These are phyloP conservation scores for Penicillium fuscoglaucum DNA, from an alignment of 2,329 filamentous ascomycete genomes.

Conservation along the genomic window DNA sequence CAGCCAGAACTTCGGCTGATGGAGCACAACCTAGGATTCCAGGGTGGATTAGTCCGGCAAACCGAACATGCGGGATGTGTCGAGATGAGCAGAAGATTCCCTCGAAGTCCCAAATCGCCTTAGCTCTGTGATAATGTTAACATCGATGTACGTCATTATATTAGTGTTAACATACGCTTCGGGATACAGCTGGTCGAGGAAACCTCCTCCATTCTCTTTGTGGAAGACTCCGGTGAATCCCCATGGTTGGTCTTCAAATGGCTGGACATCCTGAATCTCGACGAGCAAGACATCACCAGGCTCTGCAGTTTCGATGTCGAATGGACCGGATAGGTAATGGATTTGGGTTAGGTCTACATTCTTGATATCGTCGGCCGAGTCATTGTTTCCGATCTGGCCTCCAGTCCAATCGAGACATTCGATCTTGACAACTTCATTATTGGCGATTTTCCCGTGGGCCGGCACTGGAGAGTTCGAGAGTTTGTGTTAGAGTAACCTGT, in stretches of 20 bases:
- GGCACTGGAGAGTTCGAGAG: conserved; percentile 59
- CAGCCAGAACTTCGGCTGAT: conserved; percentile 70
- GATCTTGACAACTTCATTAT: conserved; percentile 87
- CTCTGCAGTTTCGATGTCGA: conserved; percentile 79
- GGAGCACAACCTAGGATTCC: conserved; percentile 90
- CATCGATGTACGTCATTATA: too few species aligned
- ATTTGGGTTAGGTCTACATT: conserved; percentile 81
- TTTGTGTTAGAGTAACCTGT: background rate
- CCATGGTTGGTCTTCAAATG: conserved; percentile 82
- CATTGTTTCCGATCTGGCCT: conserved; percentile 85
- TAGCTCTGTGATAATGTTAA: conserved; percentile 47
- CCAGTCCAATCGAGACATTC: conserved; percentile 80
- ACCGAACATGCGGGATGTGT: conserved; percentile 83
- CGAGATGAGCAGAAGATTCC: conserved; percentile 79
- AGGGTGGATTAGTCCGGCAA: conserved; percentile 85
- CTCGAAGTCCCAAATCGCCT: conserved; percentile 76
- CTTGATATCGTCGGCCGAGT: conserved; percentile 82
- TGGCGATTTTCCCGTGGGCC: conserved; percentile 68
- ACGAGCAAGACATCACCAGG: conserved; percentile 83
- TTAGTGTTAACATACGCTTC: conserved; percentile 59
- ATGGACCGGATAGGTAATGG: conserved; percentile 87
- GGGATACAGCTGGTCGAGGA: conserved; percentile 83
- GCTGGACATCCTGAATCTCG: conserved; percentile 92
- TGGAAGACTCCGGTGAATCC: conserved; percentile 85
- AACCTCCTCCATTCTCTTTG: conserved; percentile 80